Conservation (phyloP, 176 grass and related monocot genomes). For the Oryza australiensis region DNA sequence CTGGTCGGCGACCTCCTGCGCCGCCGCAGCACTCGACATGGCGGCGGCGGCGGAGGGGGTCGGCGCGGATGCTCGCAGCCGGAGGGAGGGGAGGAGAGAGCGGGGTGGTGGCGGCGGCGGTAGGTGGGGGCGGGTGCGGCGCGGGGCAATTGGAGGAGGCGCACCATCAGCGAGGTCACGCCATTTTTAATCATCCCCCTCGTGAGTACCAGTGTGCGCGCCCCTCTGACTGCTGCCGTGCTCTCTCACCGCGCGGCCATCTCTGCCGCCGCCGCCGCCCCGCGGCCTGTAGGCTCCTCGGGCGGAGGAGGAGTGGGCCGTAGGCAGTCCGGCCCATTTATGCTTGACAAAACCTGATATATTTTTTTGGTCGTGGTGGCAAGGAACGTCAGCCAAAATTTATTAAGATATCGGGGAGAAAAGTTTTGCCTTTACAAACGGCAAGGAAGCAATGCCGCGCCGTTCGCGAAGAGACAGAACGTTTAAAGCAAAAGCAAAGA, state of each 20-base stretch:
- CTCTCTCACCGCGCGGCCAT: slow-evolving; percentile 10
- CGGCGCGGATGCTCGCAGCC: neutral
- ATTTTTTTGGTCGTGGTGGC: too few relatives aligned
- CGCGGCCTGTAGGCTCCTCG: too few relatives aligned
- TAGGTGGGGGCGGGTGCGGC: slow-evolving; percentile 35
- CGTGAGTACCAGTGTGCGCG: neutral
- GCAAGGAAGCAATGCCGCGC: too few relatives aligned
- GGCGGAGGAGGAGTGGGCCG: neutral
- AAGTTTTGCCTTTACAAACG: too few relatives aligned
- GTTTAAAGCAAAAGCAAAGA: too few relatives aligned
- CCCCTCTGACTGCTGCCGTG: slow-evolving; percentile 17
- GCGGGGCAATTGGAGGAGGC: slow-evolving; percentile 42
- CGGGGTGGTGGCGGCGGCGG: slow-evolving; percentile 11
- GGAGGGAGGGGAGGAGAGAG: neutral
- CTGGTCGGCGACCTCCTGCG: slow-evolving; percentile 44
- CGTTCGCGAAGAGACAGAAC: too few relatives aligned
- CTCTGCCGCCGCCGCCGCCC: neutral
- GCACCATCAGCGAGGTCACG: slow-evolving; percentile 43
- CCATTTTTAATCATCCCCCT: slow-evolving; percentile 56
- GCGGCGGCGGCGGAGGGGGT: slow-evolving; percentile 6
- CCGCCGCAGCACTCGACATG: slow-evolving; percentile 40
- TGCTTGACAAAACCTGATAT: neutral
- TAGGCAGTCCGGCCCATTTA: neutral
- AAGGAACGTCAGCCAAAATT: too few relatives aligned
- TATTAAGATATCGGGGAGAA: too few relatives aligned